Evolutionary conservation across 176 grass and related monocot species (phyloP).

Genomic region (Melocanna baccifera): DNA sequence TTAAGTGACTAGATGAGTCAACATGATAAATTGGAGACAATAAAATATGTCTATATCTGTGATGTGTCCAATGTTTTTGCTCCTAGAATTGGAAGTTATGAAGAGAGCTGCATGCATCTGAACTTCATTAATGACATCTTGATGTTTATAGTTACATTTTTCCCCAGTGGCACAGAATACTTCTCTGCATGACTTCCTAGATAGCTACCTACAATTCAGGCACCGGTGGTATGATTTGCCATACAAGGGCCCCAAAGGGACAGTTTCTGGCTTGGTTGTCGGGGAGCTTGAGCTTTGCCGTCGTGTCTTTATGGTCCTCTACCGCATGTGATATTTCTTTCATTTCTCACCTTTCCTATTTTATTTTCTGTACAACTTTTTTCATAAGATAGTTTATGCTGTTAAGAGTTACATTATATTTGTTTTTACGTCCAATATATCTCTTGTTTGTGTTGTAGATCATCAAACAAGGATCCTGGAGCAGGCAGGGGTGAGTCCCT

Average conservation of each 20-base stretch:
- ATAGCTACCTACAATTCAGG: slow-evolving; percentile 93
- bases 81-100: slow-evolving; percentile 9
- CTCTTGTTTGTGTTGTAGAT: slow-evolving; percentile 56
- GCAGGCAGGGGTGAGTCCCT: slow-evolving; percentile 59
- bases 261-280: slow-evolving; percentile 75
- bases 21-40: slow-evolving; percentile 14
- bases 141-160: slow-evolving; percentile 23
- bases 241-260: slow-evolving; percentile 51
- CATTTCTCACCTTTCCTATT: background rate
- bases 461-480: slow-evolving; percentile 92
- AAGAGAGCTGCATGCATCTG: background rate
- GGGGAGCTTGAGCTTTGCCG: slow-evolving; percentile 89
- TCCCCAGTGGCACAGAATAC: slow-evolving; percentile 66
- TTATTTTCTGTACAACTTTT: slow-evolving; percentile 1
- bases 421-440: background rate
- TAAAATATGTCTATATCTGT: background rate
- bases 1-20: background rate
- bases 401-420: background rate
- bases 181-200: slow-evolving; percentile 79
- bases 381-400: slow-evolving; percentile 5
- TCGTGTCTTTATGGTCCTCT: slow-evolving; percentile 93
- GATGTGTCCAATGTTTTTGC: background rate
- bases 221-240: slow-evolving; percentile 96
- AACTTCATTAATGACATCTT: slow-evolving; percentile 11
- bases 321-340: slow-evolving; percentile 73